These are phyloP conservation scores for Ajuga chamaepitys DNA, from an alignment of 257 asterid species.

Conservation along the genomic window DNA sequence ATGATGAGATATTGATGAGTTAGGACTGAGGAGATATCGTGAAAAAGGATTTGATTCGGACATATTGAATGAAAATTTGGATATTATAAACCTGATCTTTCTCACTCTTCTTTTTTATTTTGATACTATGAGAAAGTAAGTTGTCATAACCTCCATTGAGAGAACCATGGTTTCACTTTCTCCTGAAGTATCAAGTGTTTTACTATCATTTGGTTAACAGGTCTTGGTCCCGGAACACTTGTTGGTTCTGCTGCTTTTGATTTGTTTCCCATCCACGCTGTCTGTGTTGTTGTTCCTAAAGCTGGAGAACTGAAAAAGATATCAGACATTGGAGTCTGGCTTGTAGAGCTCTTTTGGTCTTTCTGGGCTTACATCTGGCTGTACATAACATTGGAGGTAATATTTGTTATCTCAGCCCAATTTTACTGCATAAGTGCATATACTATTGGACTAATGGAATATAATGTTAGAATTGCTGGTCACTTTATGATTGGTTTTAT, in stretches of 20 bases:
- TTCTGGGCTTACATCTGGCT: slow-evolving; percentile 99
- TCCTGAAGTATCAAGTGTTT: slow-evolving; percentile 8
- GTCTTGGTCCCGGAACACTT: slow-evolving; percentile 96
- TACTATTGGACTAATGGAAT: background rate
- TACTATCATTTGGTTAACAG: slow-evolving; percentile 26
- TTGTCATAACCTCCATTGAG: background rate
- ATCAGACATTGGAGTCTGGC: slow-evolving; percentile 91
- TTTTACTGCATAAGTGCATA: background rate
- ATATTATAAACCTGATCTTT: background rate
- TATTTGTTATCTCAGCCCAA: slow-evolving; percentile 9
- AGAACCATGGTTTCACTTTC: background rate
- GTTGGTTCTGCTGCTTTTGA: slow-evolving; percentile 99
- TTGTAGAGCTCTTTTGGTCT: slow-evolving; percentile 97
- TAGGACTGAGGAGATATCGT: background rate
- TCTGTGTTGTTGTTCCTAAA: slow-evolving; percentile 90
- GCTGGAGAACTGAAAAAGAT: slow-evolving; percentile 89
- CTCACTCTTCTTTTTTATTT: background rate
- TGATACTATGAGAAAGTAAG: background rate
- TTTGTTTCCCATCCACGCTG: slow-evolving; percentile 94
- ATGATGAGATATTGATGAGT: background rate
- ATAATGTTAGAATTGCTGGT: background rate
- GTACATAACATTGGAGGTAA: slow-evolving; percentile 81
- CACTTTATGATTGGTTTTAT: background rate
- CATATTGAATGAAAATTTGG: background rate
- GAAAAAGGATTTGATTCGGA: background rate